Evolutionary conservation across 2,329 filamentous ascomycete species (phyloP), one percentile per base, ranked within the genome.

Genomic region (Coniochaeta prunicola): DNA sequence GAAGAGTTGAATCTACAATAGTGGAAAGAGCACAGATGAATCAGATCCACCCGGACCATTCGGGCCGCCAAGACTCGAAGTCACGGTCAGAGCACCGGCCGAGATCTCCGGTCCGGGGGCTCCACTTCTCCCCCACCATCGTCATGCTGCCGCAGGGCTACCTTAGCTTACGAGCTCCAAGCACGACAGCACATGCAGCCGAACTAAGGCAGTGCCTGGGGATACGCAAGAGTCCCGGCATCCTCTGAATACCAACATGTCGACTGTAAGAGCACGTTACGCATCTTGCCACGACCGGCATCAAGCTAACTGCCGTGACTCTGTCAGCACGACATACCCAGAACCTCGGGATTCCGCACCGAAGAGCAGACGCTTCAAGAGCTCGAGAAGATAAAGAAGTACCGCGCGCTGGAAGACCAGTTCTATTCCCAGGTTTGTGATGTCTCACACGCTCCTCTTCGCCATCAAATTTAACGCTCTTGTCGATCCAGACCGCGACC

Each of bases 241-340:
- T 50, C 19, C 24, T 50, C 13, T 21, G 13, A 30, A 28, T 17
- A 12, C 9, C 45, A 50, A 26, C 24, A 57, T 57, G 56, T 40
- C 56, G 56, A 45, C 24, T 58, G 57, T 58, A 33, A 34, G 40
- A 42, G 3, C 12, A 12, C 45, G 61, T 64, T 26, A 50, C n/a
- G 45, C 45, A 26, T 50, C 45, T 28, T 61, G 64, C 58, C 60
- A 61, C 30, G 45, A 30, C 21, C 13, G n/a, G 24, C 5, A 21
- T 8, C 13, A 2, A 17, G 45, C 45, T 50, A 50, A 50, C 45
- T 50, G 24, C 13, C 13, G 21, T 4, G 2, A 28, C 12, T 19
- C n/a, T 28, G 26, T 62, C 75, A 96, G 91, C 92, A 97, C 82
- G 91, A 91, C 70, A 82, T 96, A 72, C 84, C 90, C 68, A 89